Base-by-base conservation (phyloP, 768 basidiomycete genomes). In the Mrakia blollopis region DNA sequence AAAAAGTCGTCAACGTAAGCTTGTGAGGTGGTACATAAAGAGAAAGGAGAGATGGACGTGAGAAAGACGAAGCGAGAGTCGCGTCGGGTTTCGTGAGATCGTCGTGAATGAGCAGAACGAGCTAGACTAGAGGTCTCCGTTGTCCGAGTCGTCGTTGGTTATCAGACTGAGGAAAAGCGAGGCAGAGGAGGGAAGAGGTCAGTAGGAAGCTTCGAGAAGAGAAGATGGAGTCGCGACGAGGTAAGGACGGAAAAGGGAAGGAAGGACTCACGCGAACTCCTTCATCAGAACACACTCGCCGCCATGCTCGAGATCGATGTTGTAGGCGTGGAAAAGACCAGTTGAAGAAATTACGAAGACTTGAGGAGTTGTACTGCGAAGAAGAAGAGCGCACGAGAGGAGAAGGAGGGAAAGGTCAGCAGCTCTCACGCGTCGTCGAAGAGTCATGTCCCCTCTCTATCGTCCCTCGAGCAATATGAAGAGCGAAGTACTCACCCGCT, bases 261-360 rank as follows among this genome's bases (percentile, higher is more conserved):
- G 44, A 44, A 7, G n/a, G 44, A 81, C 84, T 79, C 76, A 85
- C 86, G 83, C 91, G 82, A 94, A 98, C 83, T 96, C 94, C 85
- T 96, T 96, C 88, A 94, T 91, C 81, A 99, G 83, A 28, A 91
- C 88, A 80, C 96, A 98, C 84, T 99, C 96, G 3, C 96, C 96
- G 3, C 96, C 96, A 72, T 91, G 90, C 83, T 99, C 96, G 78
- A 98, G 85, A 84, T 99, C 96, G 81, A 99, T 96, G 80, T 88
- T 92, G 83, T 98, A 98, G 23, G 91, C 89, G 82, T 99, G 98
- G 83, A 97, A 96, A 80, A 93, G 92, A 1, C 96, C 96, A 76
- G 98, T 94, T 0, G 92, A 92, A 0, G 94, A 94, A 75, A 98
- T 89, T 32, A 99, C 94, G 93, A 97, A 96, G 16, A 98, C 91